Evolutionary conservation across 352 stramenopile genomes (phyloP), one percentile per base, ranked within the genome.

Genomic region (Globisporangium barbulae): DNA sequence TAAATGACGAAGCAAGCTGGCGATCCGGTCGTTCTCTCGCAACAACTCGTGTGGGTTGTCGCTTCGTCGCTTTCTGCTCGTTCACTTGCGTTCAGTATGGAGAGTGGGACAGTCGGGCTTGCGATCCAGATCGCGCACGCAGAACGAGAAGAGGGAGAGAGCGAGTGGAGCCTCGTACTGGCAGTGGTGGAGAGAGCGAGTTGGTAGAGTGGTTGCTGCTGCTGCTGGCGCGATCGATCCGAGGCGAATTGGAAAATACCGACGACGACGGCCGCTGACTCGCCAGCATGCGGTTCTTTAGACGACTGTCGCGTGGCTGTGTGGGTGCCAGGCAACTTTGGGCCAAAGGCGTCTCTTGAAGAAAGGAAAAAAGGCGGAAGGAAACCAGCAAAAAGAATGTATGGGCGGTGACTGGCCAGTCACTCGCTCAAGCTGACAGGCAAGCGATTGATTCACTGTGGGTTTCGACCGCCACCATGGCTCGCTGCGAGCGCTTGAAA

Each of bases 11-110:
- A 47, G 15, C 13, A 37, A 15, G 10, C 30, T 28, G 30, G 52
- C 35, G n/a, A 21, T 53, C 15, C 33, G n/a, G 41, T 61, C 56
- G 56, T 62, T 62, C 56, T 62, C 56, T 62, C 53, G 53, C 53
- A 59, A 47, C 41, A 47, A 47, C n/a, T 21, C 25, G 17, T 19
- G 55, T 30, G 22, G 22, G 22, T 61, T 61, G 55, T 61, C 17
- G 35, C 35, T 39, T 39, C 8, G 33, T 62, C 52, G 52, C 52
- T 31, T 50, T 13, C 22, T 13, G 13, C 30, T 47, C 19, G 17
- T 47, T 47, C 28, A 62, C 41, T 53, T 62, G 41, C 56, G 35
- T 33, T 50, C 35, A 60, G 54, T 60, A 57, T 57, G 52, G 30
- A 62, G 56, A 62, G 56, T 62, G 56, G 56, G 56, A 62, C 56